Evolutionary conservation across 306 rosid genomes (phyloP), one percentile per base, ranked within the genome.

Genomic region (Quercus wislizeni): DNA sequence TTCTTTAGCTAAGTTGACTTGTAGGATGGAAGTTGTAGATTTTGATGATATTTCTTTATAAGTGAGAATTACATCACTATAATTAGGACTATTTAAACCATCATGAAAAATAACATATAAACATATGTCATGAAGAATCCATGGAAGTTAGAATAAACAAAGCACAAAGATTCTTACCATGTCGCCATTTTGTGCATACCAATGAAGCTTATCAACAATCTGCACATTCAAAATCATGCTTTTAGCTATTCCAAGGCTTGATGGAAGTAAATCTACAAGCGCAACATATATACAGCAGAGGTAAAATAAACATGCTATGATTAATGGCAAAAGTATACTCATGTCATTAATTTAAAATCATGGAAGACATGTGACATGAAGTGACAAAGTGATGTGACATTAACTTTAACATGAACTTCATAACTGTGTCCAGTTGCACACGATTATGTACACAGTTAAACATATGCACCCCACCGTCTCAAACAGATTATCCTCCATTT

Each of bases 121-220:
- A 28, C 33, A 49, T 6, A 82, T 6, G 2, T 33, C n/a, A 23
- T 20, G 14, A 27, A 56, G 1, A 51, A 3, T 68, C 52, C 4
- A 68, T 8, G 52, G 51, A 65, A 6, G 71, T 33, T 35, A 6
- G 11, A 65, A 68, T 30, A 68, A n/a, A 33, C 72, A 8, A 27
- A 23, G 57, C 33, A 77, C 20, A 38, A 10, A 30, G 79, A 78
- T 35, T 69, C 92, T 81, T 88, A 93, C 99, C 81, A 70, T 93
- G 85, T 95, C 97, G 62, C 86, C 96, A 80, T 82, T 81, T 83
- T 88, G 83, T 71, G 79, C 89, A 80, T 93, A 93, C 85, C 93
- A 89, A 70, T 89, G 97, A 65, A 93, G 92, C 84, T 78, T 93
- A 74, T 89, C 89, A 73, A 88, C 93, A 83, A 95, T 91, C 99